Conservation (phyloP, 805 yeast genomes). For the Lipomyces oligophaga region DNA sequence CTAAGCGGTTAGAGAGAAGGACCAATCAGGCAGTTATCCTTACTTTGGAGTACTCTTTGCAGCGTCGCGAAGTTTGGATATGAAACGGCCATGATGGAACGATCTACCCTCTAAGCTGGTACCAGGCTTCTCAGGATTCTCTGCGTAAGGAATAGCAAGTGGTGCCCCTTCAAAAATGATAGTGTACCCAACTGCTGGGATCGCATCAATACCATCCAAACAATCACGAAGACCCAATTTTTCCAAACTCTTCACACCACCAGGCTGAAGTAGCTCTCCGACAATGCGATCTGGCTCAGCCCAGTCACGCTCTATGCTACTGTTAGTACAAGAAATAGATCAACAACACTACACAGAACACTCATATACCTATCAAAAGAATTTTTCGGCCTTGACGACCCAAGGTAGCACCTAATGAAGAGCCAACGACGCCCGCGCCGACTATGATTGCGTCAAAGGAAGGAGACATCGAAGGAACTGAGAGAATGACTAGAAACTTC, state of each 20-base stretch:
- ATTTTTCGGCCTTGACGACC: conserved; percentile 89
- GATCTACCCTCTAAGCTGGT: conserved; percentile 63
- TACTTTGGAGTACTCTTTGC: conserved; percentile 54
- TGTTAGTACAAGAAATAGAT: conserved; percentile 1
- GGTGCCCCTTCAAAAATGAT: conserved; percentile 59
- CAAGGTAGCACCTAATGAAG: conserved; percentile 81
- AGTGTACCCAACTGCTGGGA: conserved; percentile 73
- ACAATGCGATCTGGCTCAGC: conserved; percentile 90
- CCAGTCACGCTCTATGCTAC: conserved; percentile 75
- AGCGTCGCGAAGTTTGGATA: conserved; percentile 68
- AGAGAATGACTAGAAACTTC: too few species aligned
- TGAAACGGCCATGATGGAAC: conserved; percentile 88
- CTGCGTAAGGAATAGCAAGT: conserved; percentile 66
- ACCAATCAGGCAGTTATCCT: not conserved
- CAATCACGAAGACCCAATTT: conserved; percentile 80
- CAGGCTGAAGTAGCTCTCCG: conserved; percentile 96
- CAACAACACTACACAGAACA: conserved; percentile 36
- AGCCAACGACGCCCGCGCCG: conserved; percentile 99
- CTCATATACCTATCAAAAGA: conserved; percentile 45
- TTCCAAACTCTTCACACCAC: conserved; percentile 80
- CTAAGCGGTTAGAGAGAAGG: conserved; percentile 38
- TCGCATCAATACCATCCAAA: conserved; percentile 71
- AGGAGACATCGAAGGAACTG: too few species aligned
- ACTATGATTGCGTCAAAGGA: conserved; percentile 71
- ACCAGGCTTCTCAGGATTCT: conserved; percentile 16